Conservation (phyloP, 257 asterid genomes). For the Henckelia pumila region DNA sequence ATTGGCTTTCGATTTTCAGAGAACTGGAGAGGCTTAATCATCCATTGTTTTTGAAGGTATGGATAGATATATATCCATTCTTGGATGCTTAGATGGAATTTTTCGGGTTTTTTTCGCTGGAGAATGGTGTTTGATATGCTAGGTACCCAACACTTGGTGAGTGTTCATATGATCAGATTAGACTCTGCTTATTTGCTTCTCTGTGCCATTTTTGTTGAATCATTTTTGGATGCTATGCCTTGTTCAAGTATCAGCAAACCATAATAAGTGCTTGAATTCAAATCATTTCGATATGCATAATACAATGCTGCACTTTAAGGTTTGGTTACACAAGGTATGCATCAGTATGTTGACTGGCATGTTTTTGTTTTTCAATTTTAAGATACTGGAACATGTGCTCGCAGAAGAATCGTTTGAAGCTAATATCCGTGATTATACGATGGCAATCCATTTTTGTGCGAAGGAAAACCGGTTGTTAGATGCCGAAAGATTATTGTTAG, state of each 20-base stretch:
- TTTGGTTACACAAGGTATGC: too few species aligned
- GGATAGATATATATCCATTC: not conserved
- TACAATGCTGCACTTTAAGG: too few species aligned
- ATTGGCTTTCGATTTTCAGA: constrained; percentile 79
- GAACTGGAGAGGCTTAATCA: constrained; percentile 64
- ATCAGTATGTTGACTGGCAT: too few species aligned
- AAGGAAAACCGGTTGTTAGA: constrained; percentile 50
- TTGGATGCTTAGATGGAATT: not conserved
- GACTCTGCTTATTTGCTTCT: too few species aligned
- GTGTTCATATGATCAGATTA: not conserved
- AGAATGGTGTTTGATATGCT: not conserved
- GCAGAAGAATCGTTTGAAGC: constrained; percentile 80
- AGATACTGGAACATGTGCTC: constrained; percentile 45
- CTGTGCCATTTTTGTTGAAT: too few species aligned
- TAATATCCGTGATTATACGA: constrained; percentile 78
- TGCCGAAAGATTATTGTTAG: constrained; percentile 56
- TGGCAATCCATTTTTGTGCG: constrained; percentile 63
- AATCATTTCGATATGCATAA: too few species aligned
- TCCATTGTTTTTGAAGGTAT: constrained; percentile 73
- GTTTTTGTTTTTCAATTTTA: too few species aligned
- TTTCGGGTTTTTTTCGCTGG: not conserved
- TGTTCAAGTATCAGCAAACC: too few species aligned
- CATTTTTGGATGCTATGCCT: too few species aligned
- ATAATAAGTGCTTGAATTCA: too few species aligned
- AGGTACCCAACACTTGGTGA: not conserved